Evolutionary conservation across 306 rosid species (phyloP), one percentile per base, ranked within the genome.

Genomic region (Ammopiptanthus mongolicus): DNA sequence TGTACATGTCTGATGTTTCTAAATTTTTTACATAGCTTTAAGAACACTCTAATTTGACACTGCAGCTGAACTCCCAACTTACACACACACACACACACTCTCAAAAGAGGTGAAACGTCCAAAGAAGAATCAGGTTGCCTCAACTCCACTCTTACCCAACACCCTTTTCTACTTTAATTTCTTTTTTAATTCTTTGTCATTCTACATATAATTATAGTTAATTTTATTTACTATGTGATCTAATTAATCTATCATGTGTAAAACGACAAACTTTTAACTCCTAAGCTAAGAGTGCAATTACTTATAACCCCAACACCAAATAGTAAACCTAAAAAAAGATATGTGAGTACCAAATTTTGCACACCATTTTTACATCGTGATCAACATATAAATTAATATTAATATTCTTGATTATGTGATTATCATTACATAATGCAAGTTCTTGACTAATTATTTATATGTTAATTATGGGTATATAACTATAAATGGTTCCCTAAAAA

Each of bases 101-200:
- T 33, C 63, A 50, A 23, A 84, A 83, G 84, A 90, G 97, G 89
- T 92, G 82, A 86, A 87, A 88, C 85, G 90, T 90, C 93, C 80
- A 34, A 28, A 0, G 74, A 86, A 78, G 85, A 82, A 84, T 81
- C 85, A 85, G 78, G 76, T 92, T 90, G 91, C 96, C 88, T 79
- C 86, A 80, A 90, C 83, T 88, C 86, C 89, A 89, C 97, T 89
- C 97, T 69, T 84, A 80, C 89, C 79, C 83, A 71, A 74, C 80
- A 67, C 80, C 78, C 65, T 57, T 65, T 62, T 64, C 51, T 58
- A 36, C 5, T 39, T 28, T n/a, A n/a, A n/a, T 60, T 15, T 22
- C 14, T 21, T 28, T n/a, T 9, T 41, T 41, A 31, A 4, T 31
- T 31, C 4, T 5, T 28, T 55, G 8, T 42, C 60, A 36, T 6